Base-by-base conservation (phyloP, 2,329 filamentous ascomycete genomes). In the Leptographium lundbergii region DNA sequence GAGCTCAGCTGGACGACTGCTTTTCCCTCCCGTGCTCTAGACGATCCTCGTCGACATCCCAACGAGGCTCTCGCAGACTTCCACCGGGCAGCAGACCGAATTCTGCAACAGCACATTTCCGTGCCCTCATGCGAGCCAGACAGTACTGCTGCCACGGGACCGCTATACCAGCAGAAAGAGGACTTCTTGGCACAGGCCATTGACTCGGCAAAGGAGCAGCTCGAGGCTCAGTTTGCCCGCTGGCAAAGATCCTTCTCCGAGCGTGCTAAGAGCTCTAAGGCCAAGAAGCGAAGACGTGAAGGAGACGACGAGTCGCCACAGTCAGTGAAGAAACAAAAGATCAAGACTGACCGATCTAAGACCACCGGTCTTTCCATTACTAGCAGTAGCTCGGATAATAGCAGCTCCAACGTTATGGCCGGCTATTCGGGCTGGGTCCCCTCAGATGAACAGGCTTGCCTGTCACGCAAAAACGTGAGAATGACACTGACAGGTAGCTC, bases 1-100 rank as follows among this genome's bases (percentile, higher is more conserved):
- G 63, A 62, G 22, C 64, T 69, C 32, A 55, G 66, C 24, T 34
- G 48, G 34, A 59, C 66, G 51, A 65, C 64, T 53, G 63, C 65
- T 17, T 66, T 67, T 51, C 63, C 64, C 9, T 63, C 62, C 13
- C 57, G 69, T 48, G 62, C 64, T 1, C 60, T 67, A 22, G 55
- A 68, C 56, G 58, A 69, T 51, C 58, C 57, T 5, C 48, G 60
- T 1, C 58, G 54, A 2, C 59, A 58, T 24, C 60, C 61, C 29
- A 59, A 58, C 45, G 51, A 52, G 14, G 57, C 60, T n/a, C 27
- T 61, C 6, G 27, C 0, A 61, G 64, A 22, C 61, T 61, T 17
- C 61, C 63, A 11, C 65, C 63, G 51, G 25, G 56, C 25, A 52
- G 60, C 57, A 27, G 54, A 14, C 14, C 50, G 24, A 39, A 58